Evolutionary conservation across 805 yeast genomes (phyloP).

Genomic region (Saccharomycopsis fibuligera): DNA sequence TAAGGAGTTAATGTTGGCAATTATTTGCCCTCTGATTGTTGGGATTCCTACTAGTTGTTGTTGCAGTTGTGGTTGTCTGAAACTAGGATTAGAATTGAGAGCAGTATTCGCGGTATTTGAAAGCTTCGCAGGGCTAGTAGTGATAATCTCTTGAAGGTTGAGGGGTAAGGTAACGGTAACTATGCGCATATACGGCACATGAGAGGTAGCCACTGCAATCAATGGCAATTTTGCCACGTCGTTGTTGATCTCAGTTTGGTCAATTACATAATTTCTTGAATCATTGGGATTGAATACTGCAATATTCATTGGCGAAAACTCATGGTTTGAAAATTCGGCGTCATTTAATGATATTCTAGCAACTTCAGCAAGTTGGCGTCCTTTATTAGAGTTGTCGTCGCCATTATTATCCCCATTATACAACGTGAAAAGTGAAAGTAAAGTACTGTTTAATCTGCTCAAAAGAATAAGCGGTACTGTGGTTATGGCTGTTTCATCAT

Average conservation of each 20-base stretch:
- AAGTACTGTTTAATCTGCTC: constrained; percentile 55
- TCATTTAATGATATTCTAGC: constrained; percentile 58
- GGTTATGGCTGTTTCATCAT: too few species aligned
- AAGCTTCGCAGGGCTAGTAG: too few species aligned
- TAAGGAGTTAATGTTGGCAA: constrained; percentile 40
- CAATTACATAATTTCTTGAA: not conserved
- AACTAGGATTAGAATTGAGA: too few species aligned
- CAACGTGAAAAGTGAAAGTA: constrained; percentile 38
- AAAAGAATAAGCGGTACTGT: constrained; percentile 42
- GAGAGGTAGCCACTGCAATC: constrained; percentile 66
- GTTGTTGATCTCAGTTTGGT: constrained; percentile 1
- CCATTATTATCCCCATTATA: not conserved
- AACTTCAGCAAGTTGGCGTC: constrained; percentile 29
- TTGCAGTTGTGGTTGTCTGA: constrained; percentile 20
- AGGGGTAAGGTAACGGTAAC: constrained; percentile 47
- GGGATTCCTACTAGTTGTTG: constrained; percentile 27
- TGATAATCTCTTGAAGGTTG: constrained; percentile 7
- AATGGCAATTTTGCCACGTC: constrained; percentile 25
- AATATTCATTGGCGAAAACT: constrained; percentile 53
- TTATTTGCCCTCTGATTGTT: constrained; percentile 30
- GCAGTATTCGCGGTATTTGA: too few species aligned
- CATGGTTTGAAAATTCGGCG: constrained; percentile 60
- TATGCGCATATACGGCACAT: constrained; percentile 69
- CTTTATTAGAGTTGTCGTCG: not conserved
- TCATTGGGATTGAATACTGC: constrained; percentile 24